Conservation (phyloP, 2,329 filamentous ascomycete species). For the Colletotrichum aenigma region DNA sequence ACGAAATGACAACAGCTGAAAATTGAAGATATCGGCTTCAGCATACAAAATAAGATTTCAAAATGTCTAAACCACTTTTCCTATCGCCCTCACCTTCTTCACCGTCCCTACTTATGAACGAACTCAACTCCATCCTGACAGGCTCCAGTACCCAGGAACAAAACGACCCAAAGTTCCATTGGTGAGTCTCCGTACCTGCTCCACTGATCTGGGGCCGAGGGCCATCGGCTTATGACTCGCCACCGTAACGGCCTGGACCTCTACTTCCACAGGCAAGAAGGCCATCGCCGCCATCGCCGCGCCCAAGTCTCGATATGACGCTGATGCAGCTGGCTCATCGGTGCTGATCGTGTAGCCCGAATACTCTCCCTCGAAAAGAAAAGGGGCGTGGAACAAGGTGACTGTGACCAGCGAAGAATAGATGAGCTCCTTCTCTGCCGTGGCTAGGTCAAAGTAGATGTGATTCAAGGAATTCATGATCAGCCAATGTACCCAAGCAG, state of each 20-base stretch:
- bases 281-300: background rate
- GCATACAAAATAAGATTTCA: background rate
- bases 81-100: background rate
- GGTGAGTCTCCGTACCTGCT: background rate
- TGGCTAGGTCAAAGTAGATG: background rate
- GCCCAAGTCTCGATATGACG: background rate
- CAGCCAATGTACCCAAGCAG: background rate
- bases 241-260: background rate
- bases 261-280: background rate
- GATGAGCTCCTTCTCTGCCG: background rate
- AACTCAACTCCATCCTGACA: background rate
- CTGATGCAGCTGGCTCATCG: background rate
- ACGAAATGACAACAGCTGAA: background rate
- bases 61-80: background rate
- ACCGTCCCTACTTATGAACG: too few species aligned
- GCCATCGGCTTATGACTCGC: background rate
- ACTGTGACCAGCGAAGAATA: background rate
- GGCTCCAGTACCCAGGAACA: background rate
- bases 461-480: background rate
- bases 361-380: background rate
- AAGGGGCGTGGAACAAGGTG: background rate
- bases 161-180: background rate
- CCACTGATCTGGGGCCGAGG: rapidly evolving
- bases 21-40: background rate
- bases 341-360: background rate